These are phyloP conservation scores for Penicillium sp. DNA, from an alignment of 2,329 filamentous ascomycete genomes.

Conservation along the genomic window DNA sequence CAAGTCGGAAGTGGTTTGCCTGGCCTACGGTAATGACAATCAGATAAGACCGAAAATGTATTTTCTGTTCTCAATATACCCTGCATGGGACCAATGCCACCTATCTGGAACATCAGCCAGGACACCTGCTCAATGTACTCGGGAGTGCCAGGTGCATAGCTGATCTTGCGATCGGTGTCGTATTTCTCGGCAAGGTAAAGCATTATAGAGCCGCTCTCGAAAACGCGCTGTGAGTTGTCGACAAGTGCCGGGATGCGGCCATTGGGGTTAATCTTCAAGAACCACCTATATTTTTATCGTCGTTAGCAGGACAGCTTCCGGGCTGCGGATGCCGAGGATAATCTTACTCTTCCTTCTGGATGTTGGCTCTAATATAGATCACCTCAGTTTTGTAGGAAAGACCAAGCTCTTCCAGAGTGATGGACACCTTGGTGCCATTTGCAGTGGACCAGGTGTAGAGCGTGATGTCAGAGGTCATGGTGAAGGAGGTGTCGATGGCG, in stretches of 20 bases:
- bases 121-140: conserved; percentile 51
- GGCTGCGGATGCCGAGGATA: not conserved
- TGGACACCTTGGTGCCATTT: conserved; percentile 43
- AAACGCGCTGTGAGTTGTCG: conserved; percentile 43
- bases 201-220: conserved; percentile 53
- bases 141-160: conserved; percentile 46
- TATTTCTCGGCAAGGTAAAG: conserved; percentile 52
- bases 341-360: conserved; percentile 47
- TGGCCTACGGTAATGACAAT: conserved; percentile 46
- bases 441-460: conserved; percentile 37
- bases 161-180: conserved; percentile 48
- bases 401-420: conserved; percentile 43
- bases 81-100: conserved; percentile 47
- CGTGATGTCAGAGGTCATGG: conserved; percentile 33
- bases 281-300: conserved; percentile 38
- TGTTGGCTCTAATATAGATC: conserved; percentile 50
- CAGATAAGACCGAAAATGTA: too few relatives aligned
- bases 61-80: conserved; percentile 24
- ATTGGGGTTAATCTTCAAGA: conserved; percentile 53
- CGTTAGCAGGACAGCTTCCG: not conserved
- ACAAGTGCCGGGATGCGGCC: conserved; percentile 55
- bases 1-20: conserved; percentile 54
- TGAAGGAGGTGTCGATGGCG: too few relatives aligned
- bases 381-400: conserved; percentile 37
- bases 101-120: conserved; percentile 54